These are phyloP conservation scores for Tylopilus vinaceipallidus DNA, from an alignment of 768 basidiomycete species.

Conservation along the genomic window DNA sequence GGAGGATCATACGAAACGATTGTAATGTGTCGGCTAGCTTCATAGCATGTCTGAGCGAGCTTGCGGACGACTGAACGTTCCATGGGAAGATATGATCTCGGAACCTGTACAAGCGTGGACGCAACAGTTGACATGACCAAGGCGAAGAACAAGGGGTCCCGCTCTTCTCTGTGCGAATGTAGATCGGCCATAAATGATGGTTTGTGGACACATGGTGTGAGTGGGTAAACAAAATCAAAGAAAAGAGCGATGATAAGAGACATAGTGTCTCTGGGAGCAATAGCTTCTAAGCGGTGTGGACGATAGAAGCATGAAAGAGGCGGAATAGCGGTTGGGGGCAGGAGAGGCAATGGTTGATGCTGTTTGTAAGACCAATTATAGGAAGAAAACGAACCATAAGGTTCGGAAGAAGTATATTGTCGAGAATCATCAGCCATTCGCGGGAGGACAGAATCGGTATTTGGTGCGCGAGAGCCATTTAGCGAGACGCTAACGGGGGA, in stretches of 20 bases:
- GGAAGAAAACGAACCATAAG: slow-evolving; percentile 61
- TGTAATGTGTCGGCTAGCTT: slow-evolving; percentile 79
- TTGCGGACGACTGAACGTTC: slow-evolving; percentile 81
- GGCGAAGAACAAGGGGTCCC: slow-evolving; percentile 87
- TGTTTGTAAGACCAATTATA: slow-evolving; percentile 74
- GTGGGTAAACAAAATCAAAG: slow-evolving; percentile 91
- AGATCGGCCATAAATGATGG: slow-evolving; percentile 93
- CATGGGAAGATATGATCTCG: slow-evolving; percentile 85
- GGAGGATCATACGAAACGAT: slow-evolving; percentile 82
- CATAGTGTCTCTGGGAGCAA: slow-evolving; percentile 79
- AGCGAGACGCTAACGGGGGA: slow-evolving; percentile 38
- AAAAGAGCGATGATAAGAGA: slow-evolving; percentile 82
- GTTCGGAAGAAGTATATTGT: slow-evolving; percentile 43
- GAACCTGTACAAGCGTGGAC: slow-evolving; percentile 85
- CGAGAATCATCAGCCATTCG: slow-evolving; percentile 46
- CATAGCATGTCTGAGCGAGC: slow-evolving; percentile 76
- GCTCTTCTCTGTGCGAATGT: slow-evolving; percentile 73
- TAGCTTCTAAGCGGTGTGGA: slow-evolving; percentile 75
- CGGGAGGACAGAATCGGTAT: slow-evolving; percentile 31
- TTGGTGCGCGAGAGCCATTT: slow-evolving; percentile 39
- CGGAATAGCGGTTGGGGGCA: slow-evolving; percentile 41
- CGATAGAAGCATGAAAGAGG: slow-evolving; percentile 74
- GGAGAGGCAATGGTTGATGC: slow-evolving; percentile 47
- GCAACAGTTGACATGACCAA: slow-evolving; percentile 88
- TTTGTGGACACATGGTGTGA: slow-evolving; percentile 89